Conservation (phyloP, 2,329 filamentous ascomycete genomes). For the Stachybotrys echinatus region DNA sequence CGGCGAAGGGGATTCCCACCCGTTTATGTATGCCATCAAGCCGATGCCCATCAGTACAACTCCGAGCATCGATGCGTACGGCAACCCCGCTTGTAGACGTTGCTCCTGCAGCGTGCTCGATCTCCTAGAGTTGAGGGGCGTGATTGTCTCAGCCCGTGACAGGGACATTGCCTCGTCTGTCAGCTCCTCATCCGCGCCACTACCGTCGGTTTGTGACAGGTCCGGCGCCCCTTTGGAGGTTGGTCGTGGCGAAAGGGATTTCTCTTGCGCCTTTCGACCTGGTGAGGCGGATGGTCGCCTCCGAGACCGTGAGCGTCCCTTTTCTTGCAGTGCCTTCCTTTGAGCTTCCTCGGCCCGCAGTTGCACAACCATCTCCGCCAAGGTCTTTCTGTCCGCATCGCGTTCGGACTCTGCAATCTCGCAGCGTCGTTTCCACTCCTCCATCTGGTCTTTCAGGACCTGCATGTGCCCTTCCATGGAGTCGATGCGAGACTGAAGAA, state of each 20-base stretch:
- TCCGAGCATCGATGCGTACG: slow-evolving; percentile 77
- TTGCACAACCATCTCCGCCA: slow-evolving; percentile 83
- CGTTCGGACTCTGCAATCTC: slow-evolving; percentile 77
- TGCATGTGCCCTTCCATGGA: slow-evolving; percentile 74
- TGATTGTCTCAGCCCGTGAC: slow-evolving; percentile 46
- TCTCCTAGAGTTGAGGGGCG: slow-evolving; percentile 32
- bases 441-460: slow-evolving; percentile 73
- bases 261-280: slow-evolving; percentile 12
- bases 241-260: slow-evolving; percentile 11
- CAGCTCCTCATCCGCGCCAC: slow-evolving; percentile 21
- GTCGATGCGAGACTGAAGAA: slow-evolving; percentile 64
- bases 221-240: slow-evolving; percentile 9
- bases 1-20: slow-evolving; percentile 55
- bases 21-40: slow-evolving; percentile 81
- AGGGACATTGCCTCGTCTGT: slow-evolving; percentile 34
- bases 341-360: slow-evolving; percentile 64
- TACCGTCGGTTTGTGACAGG: slow-evolving; percentile 9
- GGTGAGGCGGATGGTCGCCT: slow-evolving; percentile 18
- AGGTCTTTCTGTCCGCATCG: slow-evolving; percentile 62
- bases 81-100: slow-evolving; percentile 49
- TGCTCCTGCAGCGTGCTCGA: slow-evolving; percentile 36
- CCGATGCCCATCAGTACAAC: slow-evolving; percentile 79
- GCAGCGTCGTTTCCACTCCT: slow-evolving; percentile 70
- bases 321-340: slow-evolving; percentile 37
- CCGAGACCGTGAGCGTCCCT: slow-evolving; percentile 30